A percentile compares a stretch with the other conserved stretches of the same genome.
These are phyloP conservation scores for Xerocomus potaroensis DNA, from an alignment of 768 basidiomycete genomes.

Conservation along the genomic window DNA sequence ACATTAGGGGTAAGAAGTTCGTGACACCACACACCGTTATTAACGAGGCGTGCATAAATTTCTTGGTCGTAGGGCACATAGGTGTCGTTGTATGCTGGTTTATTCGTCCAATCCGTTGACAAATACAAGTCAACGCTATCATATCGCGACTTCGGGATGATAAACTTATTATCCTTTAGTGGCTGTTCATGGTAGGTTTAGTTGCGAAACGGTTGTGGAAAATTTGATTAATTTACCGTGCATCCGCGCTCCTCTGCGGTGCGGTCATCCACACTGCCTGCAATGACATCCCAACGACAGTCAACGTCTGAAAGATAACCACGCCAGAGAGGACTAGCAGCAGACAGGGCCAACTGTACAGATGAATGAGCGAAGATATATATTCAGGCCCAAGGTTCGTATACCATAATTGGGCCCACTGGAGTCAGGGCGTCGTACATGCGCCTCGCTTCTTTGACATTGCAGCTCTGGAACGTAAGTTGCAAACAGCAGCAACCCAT, in stretches of 20 bases:
- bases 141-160: constrained; percentile 95
- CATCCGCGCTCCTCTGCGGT: constrained; percentile 92
- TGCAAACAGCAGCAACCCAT: constrained; percentile 99
- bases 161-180: constrained; percentile 64
- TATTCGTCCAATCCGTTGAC: constrained; percentile 80
- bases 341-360: constrained; percentile 82
- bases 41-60: constrained; percentile 67
- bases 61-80: constrained; percentile 70
- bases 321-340: constrained; percentile 92
- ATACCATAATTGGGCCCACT: constrained; percentile 90
- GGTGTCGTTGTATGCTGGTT: constrained; percentile 93
- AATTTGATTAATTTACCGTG: constrained; percentile 45
- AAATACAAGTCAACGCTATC: constrained; percentile 95
- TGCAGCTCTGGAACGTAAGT: constrained; percentile 95
- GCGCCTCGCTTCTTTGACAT: constrained; percentile 84
- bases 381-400: constrained; percentile 14
- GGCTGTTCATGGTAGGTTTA: constrained; percentile 47
- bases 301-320: constrained; percentile 96
- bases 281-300: constrained; percentile 98
- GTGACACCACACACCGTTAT: constrained; percentile 68
- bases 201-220: constrained; percentile 1
- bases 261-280: constrained; percentile 97
- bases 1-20: not conserved
- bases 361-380: constrained; percentile 2
- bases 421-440: constrained; percentile 97